Conservation (phyloP, 768 basidiomycete genomes). For the Macrolepiota dolichaula region DNA sequence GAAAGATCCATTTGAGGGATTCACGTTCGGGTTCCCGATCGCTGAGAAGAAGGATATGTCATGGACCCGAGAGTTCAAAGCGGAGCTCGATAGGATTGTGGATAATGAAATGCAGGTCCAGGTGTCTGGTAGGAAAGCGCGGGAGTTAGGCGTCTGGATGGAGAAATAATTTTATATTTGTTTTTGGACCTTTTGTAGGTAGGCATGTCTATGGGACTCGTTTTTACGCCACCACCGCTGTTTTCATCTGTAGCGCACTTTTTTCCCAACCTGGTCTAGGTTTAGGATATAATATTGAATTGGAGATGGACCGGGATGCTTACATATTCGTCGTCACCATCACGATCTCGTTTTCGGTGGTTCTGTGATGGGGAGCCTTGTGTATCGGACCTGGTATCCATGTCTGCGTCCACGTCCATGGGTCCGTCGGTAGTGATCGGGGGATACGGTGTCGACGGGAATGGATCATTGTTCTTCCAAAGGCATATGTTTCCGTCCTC, state of each 20-base stretch:
- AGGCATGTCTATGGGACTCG: not conserved
- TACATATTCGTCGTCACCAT: constrained; percentile 1
- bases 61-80: not conserved
- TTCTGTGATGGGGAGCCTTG: not conserved
- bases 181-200: not conserved
- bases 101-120: not conserved
- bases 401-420: not conserved
- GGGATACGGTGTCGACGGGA: not conserved
- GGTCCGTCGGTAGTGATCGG: not conserved
- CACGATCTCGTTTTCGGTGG: constrained; percentile 1
- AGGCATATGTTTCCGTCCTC: constrained; percentile 27
- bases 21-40: not conserved
- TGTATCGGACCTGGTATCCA: not conserved
- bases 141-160: not conserved
- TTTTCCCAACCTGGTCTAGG: not conserved
- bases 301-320: not conserved
- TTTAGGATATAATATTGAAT: not conserved
- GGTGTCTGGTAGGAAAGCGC: not conserved
- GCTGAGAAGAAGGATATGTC: not conserved
- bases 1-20: not conserved
- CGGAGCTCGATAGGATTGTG: not conserved
- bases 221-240: not conserved
- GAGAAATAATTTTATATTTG: not conserved
- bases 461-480: constrained; percentile 18
- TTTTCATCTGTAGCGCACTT: not conserved